phyloP scores from a whole-genome alignment of 495 filamentous ascomycete genomes.

The Apodospora peruviana region DNA sequence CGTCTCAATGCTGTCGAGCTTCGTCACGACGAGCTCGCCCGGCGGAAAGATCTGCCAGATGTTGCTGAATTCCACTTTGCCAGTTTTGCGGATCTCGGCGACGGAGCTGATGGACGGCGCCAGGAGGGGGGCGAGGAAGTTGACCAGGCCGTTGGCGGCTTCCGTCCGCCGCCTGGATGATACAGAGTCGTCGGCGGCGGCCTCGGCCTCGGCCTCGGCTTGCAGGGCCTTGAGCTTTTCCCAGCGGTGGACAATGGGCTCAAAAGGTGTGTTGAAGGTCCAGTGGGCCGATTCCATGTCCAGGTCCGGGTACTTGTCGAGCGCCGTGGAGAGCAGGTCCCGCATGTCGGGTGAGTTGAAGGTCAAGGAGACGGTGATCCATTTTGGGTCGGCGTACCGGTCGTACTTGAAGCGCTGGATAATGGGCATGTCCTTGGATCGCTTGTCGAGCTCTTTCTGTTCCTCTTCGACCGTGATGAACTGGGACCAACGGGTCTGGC shows the following conservation, averaged over 20 bases:
- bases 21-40: slow-evolving; percentile 17
- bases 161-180: neutral
- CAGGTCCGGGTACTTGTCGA: slow-evolving; percentile 51
- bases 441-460: no score
- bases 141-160: neutral
- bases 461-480: no score
- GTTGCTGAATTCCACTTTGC: slow-evolving; percentile 10
- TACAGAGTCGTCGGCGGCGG: no score
- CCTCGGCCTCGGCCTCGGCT: slow-evolving; percentile 28
- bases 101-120: slow-evolving; percentile 40
- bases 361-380: slow-evolving; percentile 18
- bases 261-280: slow-evolving; percentile 47
- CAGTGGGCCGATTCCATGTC: slow-evolving; percentile 47
- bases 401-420: slow-evolving; percentile 13
- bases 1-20: slow-evolving; percentile 12
- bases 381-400: slow-evolving; percentile 1
- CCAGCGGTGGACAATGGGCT: slow-evolving; percentile 58
- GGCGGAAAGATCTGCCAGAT: slow-evolving; percentile 34
- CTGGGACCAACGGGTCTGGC: no score
- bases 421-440: no score
- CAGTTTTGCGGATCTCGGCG: slow-evolving; percentile 6
- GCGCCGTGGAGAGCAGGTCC: slow-evolving; percentile 38
- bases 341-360: slow-evolving; percentile 21
- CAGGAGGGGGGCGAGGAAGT: slow-evolving; percentile 47
- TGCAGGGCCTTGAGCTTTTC: slow-evolving; percentile 28